These are phyloP conservation scores for Schwanniomyces yamadae DNA, from an alignment of 805 yeast genomes.

Conservation along the genomic window DNA sequence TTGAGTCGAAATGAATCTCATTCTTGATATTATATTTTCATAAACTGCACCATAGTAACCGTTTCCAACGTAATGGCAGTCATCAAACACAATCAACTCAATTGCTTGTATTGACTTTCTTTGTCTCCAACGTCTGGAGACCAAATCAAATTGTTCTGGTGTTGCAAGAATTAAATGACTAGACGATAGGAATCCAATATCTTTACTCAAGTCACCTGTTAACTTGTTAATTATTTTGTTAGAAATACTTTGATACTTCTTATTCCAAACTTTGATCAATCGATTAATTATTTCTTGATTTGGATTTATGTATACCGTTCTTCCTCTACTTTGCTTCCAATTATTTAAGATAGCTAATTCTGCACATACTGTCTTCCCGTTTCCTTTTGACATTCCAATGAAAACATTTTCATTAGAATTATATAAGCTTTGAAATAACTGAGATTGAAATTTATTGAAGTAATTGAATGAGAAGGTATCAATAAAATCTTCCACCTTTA, in stretches of 20 bases:
- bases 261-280: constrained; percentile 51
- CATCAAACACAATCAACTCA: constrained; percentile 70
- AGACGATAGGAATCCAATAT: constrained; percentile 53
- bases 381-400: constrained; percentile 71
- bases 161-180: constrained; percentile 75
- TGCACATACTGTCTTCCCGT: constrained; percentile 71
- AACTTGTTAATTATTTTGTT: constrained; percentile 59
- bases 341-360: constrained; percentile 71
- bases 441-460: constrained; percentile 77
- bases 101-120: constrained; percentile 67
- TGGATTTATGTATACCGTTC: constrained; percentile 73
- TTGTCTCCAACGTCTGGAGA: constrained; percentile 82
- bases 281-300: constrained; percentile 53
- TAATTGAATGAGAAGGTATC: constrained; percentile 44
- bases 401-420: constrained; percentile 58
- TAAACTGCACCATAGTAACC: constrained; percentile 59
- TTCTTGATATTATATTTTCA: constrained; percentile 69
- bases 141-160: constrained; percentile 70
- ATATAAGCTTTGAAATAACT: constrained; percentile 60
- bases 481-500: constrained; percentile 49
- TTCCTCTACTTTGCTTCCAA: constrained; percentile 69
- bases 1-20: constrained; percentile 68
- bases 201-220: constrained; percentile 52
- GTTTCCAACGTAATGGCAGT: constrained; percentile 63
- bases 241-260: constrained; percentile 49